Evolutionary conservation across 495 filamentous ascomycete genomes (phyloP).

Genomic region (Daldinia bambusicola): DNA sequence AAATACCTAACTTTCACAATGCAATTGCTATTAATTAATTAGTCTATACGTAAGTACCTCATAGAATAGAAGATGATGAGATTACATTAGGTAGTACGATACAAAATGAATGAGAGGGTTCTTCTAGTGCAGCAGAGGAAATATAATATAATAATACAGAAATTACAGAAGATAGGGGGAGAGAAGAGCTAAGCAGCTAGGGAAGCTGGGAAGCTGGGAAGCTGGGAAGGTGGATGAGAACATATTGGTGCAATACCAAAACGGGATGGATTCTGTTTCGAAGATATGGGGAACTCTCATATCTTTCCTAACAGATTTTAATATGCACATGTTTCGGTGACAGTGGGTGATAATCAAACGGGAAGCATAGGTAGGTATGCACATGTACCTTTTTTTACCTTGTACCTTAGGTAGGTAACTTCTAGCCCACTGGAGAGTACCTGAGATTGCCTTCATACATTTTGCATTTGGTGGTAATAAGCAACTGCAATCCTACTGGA

Average conservation of each 20-base stretch:
- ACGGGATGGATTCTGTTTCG: slow-evolving; percentile 33
- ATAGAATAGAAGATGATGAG: neutral
- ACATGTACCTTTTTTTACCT: slow-evolving; percentile 2
- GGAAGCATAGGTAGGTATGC: neutral
- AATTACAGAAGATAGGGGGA: slow-evolving; percentile 11
- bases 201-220: neutral
- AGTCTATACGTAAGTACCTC: neutral
- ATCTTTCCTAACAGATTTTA: slow-evolving; percentile 30
- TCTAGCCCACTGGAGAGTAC: neutral
- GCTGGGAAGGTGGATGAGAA: neutral
- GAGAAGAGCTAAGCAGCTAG: slow-evolving; percentile 4
- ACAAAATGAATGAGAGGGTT: neutral
- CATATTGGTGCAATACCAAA: slow-evolving; percentile 17
- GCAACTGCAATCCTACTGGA: slow-evolving; percentile 27
- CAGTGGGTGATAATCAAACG: slow-evolving; percentile 18
- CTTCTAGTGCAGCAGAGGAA: neutral
- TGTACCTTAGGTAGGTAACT: slow-evolving; percentile 8
- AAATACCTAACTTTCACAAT: neutral
- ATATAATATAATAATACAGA: neutral
- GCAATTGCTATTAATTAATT: neutral
- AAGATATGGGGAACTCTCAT: neutral
- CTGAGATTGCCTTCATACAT: neutral
- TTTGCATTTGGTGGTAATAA: neutral
- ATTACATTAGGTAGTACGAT: neutral
- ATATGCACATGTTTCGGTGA: slow-evolving; percentile 25